A percentile compares a stretch with the other conserved stretches of the same genome.
These are phyloP conservation scores for Gaertneriomyces sp. DNA, from an alignment of 192 early-diverging fungal species.

Conservation along the genomic window DNA sequence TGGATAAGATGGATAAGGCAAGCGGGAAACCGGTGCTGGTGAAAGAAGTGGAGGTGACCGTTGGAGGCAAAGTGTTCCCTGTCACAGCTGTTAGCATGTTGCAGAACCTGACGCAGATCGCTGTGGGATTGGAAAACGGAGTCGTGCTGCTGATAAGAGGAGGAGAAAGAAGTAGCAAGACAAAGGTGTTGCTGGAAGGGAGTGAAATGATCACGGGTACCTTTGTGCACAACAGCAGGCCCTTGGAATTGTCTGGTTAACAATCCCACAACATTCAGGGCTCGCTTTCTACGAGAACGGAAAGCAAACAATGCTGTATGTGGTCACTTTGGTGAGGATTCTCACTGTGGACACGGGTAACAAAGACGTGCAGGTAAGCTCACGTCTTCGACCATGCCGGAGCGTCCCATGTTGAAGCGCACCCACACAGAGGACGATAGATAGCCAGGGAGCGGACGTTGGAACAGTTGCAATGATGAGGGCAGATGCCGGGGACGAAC, in stretches of 20 bases:
- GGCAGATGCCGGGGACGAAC: conserved; percentile 62
- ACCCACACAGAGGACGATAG: conserved; percentile 47
- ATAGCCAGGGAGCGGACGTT: conserved; percentile 77
- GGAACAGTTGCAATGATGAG: conserved; percentile 68
- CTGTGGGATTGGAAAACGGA: conserved; percentile 90
- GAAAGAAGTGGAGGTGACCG: conserved; percentile 66
- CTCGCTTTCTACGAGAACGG: conserved; percentile 71
- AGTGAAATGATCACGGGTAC: conserved; percentile 81
- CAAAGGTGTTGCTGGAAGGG: conserved; percentile 78
- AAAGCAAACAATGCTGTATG: conserved; percentile 60
- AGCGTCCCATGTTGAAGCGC: not conserved
- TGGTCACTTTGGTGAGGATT: conserved; percentile 62
- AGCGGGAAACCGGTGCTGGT: conserved; percentile 52
- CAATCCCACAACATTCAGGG: conserved; percentile 36
- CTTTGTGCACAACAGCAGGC: not conserved
- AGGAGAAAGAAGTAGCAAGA: conserved; percentile 74
- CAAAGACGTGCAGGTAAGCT: conserved; percentile 32
- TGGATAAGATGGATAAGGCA: conserved; percentile 60
- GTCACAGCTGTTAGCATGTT: conserved; percentile 72
- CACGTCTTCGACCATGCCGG: not conserved
- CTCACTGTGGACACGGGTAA: conserved; percentile 58
- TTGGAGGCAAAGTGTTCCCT: conserved; percentile 62
- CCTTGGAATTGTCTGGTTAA: not conserved
- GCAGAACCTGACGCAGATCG: conserved; percentile 79
- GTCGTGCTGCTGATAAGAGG: conserved; percentile 80